Conservation (phyloP, 2,329 filamentous ascomycete species). For the Claviceps sorghi region DNA sequence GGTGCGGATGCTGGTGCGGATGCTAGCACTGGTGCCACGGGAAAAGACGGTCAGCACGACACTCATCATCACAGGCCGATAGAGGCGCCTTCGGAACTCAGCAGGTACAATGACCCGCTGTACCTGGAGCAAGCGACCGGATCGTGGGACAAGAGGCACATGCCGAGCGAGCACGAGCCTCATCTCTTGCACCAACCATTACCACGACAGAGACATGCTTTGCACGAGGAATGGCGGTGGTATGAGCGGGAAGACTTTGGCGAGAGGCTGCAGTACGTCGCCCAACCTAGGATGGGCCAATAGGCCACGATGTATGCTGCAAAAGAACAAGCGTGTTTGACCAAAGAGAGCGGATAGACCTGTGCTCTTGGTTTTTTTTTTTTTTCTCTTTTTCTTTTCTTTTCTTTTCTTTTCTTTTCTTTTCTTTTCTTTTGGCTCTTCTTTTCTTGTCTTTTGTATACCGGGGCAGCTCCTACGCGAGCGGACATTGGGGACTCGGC, state of each 20-base stretch:
- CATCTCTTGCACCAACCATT: background rate
- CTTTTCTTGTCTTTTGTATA: background rate
- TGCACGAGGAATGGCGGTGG: constrained; percentile 20
- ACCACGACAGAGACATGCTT: constrained; percentile 2
- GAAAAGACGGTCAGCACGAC: background rate
- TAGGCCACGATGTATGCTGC: constrained; percentile 12
- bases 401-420: background rate
- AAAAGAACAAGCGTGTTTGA: background rate
- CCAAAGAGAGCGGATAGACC: background rate
- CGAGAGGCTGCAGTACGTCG: constrained; percentile 12
- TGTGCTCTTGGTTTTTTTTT: background rate
- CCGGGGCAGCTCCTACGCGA: background rate
- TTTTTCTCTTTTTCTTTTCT: background rate
- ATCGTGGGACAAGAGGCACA: background rate
- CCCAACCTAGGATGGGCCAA: constrained; percentile 17
- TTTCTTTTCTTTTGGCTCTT: too few relatives aligned
- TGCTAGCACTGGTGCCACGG: too few relatives aligned
- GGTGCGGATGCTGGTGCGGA: background rate
- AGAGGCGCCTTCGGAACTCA: background rate
- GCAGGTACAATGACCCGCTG: background rate
- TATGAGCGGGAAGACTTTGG: constrained; percentile 20
- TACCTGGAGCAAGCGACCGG: background rate
- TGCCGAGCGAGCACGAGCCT: background rate
- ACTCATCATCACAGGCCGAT: constrained; percentile 8
- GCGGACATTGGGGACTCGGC: background rate